phyloP scores from a whole-genome alignment of 257 asterid species.

The Avicennia marina region DNA sequence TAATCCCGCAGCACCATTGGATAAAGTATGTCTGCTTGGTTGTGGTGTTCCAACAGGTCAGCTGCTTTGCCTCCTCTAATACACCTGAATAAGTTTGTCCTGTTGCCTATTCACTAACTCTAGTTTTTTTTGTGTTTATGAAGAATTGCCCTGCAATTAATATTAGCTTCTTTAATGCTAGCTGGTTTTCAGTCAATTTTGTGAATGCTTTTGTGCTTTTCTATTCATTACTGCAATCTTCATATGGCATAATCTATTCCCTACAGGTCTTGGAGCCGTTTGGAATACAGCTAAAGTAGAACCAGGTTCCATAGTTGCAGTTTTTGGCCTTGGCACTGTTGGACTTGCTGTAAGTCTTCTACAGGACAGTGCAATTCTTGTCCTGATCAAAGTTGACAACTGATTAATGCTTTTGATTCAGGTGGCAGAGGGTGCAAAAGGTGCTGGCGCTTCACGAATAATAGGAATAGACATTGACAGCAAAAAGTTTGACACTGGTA shows the following conservation, averaged over 20 bases:
- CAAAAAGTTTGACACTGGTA: constrained; percentile 81
- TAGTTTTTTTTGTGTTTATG: too few species aligned
- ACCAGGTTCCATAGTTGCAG: constrained; percentile 87
- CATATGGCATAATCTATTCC: background rate
- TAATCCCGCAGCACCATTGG: constrained; percentile 80
- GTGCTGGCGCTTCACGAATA: constrained; percentile 96
- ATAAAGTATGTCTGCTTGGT: constrained; percentile 90
- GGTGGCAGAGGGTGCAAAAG: constrained; percentile 99
- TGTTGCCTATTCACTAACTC: too few species aligned
- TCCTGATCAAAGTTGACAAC: background rate
- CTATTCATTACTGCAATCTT: too few species aligned
- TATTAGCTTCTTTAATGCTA: too few species aligned
- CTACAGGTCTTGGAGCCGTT: constrained; percentile 96
- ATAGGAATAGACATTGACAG: constrained; percentile 91
- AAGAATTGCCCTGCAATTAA: too few species aligned
- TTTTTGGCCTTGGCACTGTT: constrained; percentile 98
- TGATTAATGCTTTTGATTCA: constrained; percentile 25
- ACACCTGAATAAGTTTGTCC: background rate
- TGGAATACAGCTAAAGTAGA: constrained; percentile 99
- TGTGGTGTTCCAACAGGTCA: constrained; percentile 98
- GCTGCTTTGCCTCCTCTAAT: background rate
- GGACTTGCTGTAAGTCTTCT: constrained; percentile 87
- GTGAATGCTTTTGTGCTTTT: too few species aligned
- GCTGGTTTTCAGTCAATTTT: too few species aligned
- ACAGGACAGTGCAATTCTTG: constrained; percentile 14